Conservation (phyloP, 192 early-diverging fungal species). For the Coemansia sp. region DNA sequence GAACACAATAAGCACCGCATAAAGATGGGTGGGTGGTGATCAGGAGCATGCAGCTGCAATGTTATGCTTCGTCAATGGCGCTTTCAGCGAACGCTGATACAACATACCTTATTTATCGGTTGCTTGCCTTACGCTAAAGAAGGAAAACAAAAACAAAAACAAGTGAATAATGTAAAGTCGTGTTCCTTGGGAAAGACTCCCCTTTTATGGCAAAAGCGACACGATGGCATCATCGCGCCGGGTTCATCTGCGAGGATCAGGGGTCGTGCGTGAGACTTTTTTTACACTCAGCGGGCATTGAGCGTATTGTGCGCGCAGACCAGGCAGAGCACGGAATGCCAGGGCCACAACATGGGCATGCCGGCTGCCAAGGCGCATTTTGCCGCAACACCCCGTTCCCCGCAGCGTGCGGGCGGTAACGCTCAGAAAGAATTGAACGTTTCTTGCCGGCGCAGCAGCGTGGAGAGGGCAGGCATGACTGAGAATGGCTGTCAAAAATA, state of each 20-base stretch:
- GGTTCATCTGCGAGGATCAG: neutral
- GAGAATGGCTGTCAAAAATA: neutral
- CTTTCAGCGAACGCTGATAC: neutral
- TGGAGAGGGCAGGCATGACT: constrained; percentile 1
- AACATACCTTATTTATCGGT: neutral
- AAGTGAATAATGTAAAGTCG: too few relatives aligned
- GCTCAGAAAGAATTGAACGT: constrained; percentile 5
- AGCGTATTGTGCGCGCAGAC: neutral
- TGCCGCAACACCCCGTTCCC: neutral
- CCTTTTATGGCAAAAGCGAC: neutral
- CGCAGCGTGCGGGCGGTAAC: neutral
- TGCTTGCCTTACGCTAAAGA: neutral
- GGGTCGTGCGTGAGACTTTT: neutral
- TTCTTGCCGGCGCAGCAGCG: constrained; percentile 2
- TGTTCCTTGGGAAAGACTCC: neutral
- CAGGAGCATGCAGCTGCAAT: neutral
- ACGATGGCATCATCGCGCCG: neutral
- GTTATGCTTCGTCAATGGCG: neutral
- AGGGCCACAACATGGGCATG: too few relatives aligned
- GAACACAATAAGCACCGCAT: too few relatives aligned
- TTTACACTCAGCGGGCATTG: too few relatives aligned
- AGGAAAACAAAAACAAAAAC: neutral
- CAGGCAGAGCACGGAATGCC: too few relatives aligned
- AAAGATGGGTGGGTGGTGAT: neutral
- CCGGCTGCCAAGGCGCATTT: neutral